A percentile compares a stretch with the other conserved stretches of the same genome.
Evolutionary conservation across 2,329 filamentous ascomycete species (phyloP).

Genomic region (Endocalyx cinctus): DNA sequence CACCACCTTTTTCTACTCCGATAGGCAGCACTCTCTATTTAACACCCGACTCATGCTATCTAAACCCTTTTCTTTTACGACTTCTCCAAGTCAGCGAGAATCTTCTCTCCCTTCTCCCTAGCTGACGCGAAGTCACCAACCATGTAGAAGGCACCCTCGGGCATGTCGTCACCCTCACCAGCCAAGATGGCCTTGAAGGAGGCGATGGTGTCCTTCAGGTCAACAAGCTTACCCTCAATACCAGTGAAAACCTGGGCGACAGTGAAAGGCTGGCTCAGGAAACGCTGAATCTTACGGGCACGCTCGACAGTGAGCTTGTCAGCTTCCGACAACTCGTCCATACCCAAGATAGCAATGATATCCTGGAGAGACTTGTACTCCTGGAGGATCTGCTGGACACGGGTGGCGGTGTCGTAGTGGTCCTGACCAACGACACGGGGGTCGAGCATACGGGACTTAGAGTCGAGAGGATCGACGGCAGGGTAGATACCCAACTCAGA

Average conservation of each 20-base stretch:
- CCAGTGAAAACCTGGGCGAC: slow-evolving; percentile 77
- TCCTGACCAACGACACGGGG: slow-evolving; percentile 97
- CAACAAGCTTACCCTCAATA: slow-evolving; percentile 95
- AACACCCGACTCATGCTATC: slow-evolving; percentile 24
- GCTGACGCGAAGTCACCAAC: slow-evolving; percentile 93
- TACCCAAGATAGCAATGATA: slow-evolving; percentile 99
- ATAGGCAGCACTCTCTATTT: slow-evolving; percentile 29
- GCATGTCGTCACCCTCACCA: slow-evolving; percentile 93
- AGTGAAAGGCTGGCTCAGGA: slow-evolving; percentile 99
- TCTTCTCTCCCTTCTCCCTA: slow-evolving; percentile 98
- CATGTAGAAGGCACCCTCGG: slow-evolving; percentile 96
- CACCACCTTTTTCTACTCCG: slow-evolving; percentile 28
- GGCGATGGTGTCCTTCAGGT: slow-evolving; percentile 96
- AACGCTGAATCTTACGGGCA: slow-evolving; percentile 99
- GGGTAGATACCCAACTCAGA: slow-evolving; percentile 99
- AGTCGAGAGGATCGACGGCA: slow-evolving; percentile 98
- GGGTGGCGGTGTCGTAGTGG: slow-evolving; percentile 91
- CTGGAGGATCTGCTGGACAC: slow-evolving; percentile 98
- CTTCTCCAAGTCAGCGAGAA: slow-evolving; percentile 86
- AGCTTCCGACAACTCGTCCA: slow-evolving; percentile 98
- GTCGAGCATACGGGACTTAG: slow-evolving; percentile 99
- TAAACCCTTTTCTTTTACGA: slow-evolving; percentile 36
- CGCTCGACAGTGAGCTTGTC: slow-evolving; percentile 99
- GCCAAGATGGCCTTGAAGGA: slow-evolving; percentile 96
- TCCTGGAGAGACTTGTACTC: slow-evolving; percentile 99